These are phyloP conservation scores for Clonostachys solani DNA, from an alignment of 2,329 filamentous ascomycete genomes.

Conservation along the genomic window DNA sequence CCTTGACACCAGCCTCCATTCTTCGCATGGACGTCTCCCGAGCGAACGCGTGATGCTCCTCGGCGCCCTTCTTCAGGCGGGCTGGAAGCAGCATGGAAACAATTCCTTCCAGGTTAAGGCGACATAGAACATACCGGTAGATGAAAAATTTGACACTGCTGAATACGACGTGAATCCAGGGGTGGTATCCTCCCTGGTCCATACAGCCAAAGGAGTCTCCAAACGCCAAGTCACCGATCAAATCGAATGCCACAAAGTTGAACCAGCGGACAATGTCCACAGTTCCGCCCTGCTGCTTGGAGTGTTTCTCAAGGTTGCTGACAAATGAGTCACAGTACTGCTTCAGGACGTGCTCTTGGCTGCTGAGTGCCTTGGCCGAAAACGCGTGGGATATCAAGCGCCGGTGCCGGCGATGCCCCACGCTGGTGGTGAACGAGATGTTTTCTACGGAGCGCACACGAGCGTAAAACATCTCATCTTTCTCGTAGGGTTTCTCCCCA, in stretches of 20 bases:
- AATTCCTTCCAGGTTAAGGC: too few relatives aligned
- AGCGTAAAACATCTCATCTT: too few relatives aligned
- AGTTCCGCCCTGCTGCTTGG: not conserved
- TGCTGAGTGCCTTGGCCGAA: constrained; percentile 16
- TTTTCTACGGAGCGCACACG: too few relatives aligned
- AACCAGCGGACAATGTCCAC: constrained; percentile 14
- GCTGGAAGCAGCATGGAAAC: not conserved
- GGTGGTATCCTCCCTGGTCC: not conserved
- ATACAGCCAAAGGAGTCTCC: constrained; percentile 11
- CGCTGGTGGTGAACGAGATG: too few relatives aligned
- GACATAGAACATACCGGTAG: not conserved
- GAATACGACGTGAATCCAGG: not conserved
- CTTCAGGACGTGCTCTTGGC: constrained; percentile 20
- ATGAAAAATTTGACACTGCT: not conserved
- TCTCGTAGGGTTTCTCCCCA: too few relatives aligned
- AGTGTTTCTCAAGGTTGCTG: constrained; percentile 5
- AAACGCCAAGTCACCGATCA: constrained; percentile 13
- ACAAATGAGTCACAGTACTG: constrained; percentile 17
- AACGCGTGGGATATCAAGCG: not conserved
- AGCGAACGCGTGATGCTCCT: not conserved
- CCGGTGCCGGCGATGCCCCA: not conserved
- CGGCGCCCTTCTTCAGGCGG: not conserved
- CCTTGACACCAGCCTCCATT: not conserved
- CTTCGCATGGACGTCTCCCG: not conserved
- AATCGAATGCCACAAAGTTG: constrained; percentile 6